Percentiles rank a stretch among this genome's conserved stretches.
phyloP scores from a whole-genome alignment of 129 eudicot genomes.

The Chrysanthemum lavandulifolium region DNA sequence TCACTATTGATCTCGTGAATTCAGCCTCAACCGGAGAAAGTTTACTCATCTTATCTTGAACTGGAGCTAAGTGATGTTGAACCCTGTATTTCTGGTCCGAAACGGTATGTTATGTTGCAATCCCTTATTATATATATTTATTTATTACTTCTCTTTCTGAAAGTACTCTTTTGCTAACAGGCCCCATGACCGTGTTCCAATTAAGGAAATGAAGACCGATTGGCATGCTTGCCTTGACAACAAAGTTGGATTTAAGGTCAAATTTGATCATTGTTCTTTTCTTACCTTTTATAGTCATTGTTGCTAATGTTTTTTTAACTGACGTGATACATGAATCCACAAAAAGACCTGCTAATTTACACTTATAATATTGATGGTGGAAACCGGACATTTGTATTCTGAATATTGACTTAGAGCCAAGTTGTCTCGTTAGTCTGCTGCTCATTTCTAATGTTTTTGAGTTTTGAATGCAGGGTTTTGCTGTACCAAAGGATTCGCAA shows the following conservation, averaged over 20 bases:
- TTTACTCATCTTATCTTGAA: conserved; percentile 75
- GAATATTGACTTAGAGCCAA: background rate
- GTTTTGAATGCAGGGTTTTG: conserved; percentile 69
- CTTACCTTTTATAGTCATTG: background rate
- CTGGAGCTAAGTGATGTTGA: conserved; percentile 79
- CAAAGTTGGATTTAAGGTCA: conserved; percentile 97
- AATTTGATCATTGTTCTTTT: background rate
- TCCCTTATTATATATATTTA: conserved; percentile 1
- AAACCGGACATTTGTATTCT: conserved; percentile 1
- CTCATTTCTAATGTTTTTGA: background rate
- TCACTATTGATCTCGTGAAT: conserved; percentile 15
- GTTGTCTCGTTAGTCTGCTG: background rate
- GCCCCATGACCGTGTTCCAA: conserved; percentile 94
- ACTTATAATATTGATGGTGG: background rate
- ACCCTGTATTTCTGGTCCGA: conserved; percentile 96
- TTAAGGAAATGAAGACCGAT: conserved; percentile 94
- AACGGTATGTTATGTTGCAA: conserved; percentile 52
- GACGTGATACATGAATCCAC: background rate
- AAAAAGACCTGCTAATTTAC: background rate
- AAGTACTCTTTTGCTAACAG: conserved; percentile 35
- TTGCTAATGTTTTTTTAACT: conserved; percentile 12
- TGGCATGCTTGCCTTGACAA: conserved; percentile 94
- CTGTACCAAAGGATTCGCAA: conserved; percentile 84
- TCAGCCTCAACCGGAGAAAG: conserved; percentile 88
- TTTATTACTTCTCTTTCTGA: background rate